These are phyloP conservation scores for Leishmania tarentolae DNA, from an alignment of 208 protist species.

Conservation along the genomic window DNA sequence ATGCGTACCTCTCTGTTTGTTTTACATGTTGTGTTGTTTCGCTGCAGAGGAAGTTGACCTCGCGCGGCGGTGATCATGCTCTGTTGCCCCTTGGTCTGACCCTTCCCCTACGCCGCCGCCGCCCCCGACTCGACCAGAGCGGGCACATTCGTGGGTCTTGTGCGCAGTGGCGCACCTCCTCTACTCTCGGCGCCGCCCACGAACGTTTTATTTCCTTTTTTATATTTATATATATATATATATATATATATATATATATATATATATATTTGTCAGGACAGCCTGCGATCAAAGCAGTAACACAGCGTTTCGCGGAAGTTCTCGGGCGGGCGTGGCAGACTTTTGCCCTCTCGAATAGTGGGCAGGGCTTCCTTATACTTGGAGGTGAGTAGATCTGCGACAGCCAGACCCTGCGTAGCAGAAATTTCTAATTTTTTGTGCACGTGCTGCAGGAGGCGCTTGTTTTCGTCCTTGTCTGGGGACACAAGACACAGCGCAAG, in stretches of 20 bases:
- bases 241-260: too few relatives aligned
- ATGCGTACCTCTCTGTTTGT: neutral
- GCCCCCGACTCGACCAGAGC: neutral
- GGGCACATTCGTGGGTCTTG: neutral
- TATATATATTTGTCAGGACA: constrained; percentile 22
- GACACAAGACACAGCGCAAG: constrained; percentile 67
- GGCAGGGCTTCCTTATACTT: constrained; percentile 64
- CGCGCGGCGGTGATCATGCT: neutral
- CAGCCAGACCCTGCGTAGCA: constrained; percentile 53
- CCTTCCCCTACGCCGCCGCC: neutral
- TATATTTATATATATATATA: too few relatives aligned
- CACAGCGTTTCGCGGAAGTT: constrained; percentile 61
- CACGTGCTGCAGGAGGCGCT: constrained; percentile 54
- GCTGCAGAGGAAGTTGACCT: neutral
- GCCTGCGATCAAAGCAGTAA: constrained; percentile 48
- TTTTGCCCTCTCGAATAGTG: constrained; percentile 23
- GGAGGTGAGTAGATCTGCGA: constrained; percentile 60
- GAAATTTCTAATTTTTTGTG: constrained; percentile 67
- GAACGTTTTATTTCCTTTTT: neutral
- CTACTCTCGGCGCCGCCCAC: neutral
- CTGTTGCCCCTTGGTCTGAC: neutral
- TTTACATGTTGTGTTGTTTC: too few relatives aligned
- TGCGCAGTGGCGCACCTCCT: neutral
- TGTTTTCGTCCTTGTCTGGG: constrained; percentile 53
- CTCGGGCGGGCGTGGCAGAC: constrained; percentile 34